phyloP scores from a whole-genome alignment of 306 rosid genomes.

The Glycine soja region DNA sequence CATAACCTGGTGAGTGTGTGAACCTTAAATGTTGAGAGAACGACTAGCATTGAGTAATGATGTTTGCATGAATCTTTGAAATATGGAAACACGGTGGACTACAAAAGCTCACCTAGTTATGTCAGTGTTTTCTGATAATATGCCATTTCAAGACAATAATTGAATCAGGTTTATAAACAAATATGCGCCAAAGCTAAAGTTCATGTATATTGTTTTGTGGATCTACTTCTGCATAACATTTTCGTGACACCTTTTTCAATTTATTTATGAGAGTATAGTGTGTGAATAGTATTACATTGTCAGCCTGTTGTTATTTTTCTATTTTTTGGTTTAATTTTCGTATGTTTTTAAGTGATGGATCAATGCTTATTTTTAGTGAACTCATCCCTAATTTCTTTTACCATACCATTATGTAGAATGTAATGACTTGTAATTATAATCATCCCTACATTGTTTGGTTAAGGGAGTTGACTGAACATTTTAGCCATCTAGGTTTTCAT shows the following conservation, averaged over 20 bases:
- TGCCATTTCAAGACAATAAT: constrained; percentile 5
- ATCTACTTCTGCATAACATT: constrained; percentile 8
- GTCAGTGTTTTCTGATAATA: background rate
- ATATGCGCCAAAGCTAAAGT: background rate
- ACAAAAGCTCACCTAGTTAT: background rate
- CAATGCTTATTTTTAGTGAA: constrained; percentile 14
- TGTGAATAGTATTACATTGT: background rate
- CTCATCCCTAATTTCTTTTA: constrained; percentile 30
- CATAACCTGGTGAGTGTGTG: no score
- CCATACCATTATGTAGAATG: background rate
- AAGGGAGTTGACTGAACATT: constrained; percentile 31
- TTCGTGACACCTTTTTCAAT: background rate
- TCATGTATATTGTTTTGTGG: constrained; percentile 17
- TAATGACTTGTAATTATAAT: constrained; percentile 19
- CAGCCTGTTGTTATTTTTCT: background rate
- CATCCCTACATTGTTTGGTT: constrained; percentile 17
- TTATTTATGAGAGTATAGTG: no score
- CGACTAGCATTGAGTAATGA: no score
- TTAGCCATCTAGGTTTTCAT: constrained; percentile 32
- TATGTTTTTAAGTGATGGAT: constrained; percentile 28
- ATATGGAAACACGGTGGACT: background rate
- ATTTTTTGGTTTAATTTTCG: background rate
- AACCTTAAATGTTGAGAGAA: no score
- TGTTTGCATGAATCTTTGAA: no score
- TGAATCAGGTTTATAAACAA: background rate